Evolutionary conservation across 108 stramenopile species (phyloP), one percentile per base, ranked within the genome.

Genomic region (Skeletonema menzelii): DNA sequence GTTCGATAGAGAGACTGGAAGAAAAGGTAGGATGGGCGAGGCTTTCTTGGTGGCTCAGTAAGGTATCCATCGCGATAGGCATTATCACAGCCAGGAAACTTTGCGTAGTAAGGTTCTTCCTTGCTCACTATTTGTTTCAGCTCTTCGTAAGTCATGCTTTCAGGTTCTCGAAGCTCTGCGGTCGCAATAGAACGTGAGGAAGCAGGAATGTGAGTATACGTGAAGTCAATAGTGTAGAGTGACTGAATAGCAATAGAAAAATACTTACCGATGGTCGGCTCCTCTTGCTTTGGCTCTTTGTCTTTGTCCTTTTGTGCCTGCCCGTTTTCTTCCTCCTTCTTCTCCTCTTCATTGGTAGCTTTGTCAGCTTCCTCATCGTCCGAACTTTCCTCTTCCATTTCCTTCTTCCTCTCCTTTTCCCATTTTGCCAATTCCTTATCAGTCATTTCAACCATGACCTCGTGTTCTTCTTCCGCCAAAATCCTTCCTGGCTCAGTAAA

Each of bases 1-100:
- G 80, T 69, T 31, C 91, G 88, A 70, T 91, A 85, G 5, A 86
- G 77, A 31, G 88, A 81, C 62, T 92, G 92, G 69, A 88, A 96
- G 67, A 94, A 87, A 1, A 91, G 80, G 60, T 92, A 94, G 17
- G 92, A 93, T 13, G 93, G 88, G 22, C 92, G 76, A 14, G 95
- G 91, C 67, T 91, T 93, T 57, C 84, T 88, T n/a, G 95, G 95
- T 14, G 95, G 90, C 67, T 91, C 88, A 5, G 91, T 94, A 27
- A 91, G 37, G 61, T 88, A 93, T 53, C 95, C 95, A 69, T 96
- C 95, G 19, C 92, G 78, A 69, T 96, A 96, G 2, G 95, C 86
- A 68, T 96, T 96, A 68, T 92, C 88, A 37, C 82, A 92, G 22
- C 87, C 87, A 56, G 87, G 84, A 63, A 88, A 56, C 26, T 69